A percentile compares a stretch with the other conserved stretches of the same genome.
These are phyloP conservation scores for Pleurotus cornucopiae DNA, from an alignment of 768 basidiomycete genomes.

Conservation along the genomic window DNA sequence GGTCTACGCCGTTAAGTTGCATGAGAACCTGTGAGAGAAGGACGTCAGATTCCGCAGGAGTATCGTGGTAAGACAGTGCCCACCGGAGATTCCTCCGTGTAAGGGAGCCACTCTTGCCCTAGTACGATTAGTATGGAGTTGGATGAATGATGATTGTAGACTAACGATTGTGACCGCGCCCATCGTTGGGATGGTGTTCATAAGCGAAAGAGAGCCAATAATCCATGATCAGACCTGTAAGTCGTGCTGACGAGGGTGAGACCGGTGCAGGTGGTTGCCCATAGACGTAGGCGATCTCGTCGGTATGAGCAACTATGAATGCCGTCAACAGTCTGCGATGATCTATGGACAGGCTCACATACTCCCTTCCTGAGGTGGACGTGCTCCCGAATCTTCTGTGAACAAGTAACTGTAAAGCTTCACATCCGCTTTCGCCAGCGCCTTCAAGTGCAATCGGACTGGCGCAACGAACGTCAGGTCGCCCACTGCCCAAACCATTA, in stretches of 20 bases:
- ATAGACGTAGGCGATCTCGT: not conserved
- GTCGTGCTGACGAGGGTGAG: slow-evolving; percentile 5
- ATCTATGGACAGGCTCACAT: too few relatives aligned
- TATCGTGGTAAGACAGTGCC: not conserved
- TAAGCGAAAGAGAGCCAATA: slow-evolving; percentile 45
- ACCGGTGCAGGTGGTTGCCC: not conserved
- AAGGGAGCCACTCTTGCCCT: not conserved
- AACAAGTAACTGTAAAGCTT: not conserved
- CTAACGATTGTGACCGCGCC: slow-evolving; percentile 28
- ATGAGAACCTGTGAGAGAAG: slow-evolving; percentile 15
- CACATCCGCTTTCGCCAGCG: not conserved
- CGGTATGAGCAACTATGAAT: not conserved
- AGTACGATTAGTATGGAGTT: not conserved
- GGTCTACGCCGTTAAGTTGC: slow-evolving; percentile 22
- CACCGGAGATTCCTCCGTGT: not conserved
- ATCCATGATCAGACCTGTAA: slow-evolving; percentile 34
- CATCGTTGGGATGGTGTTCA: slow-evolving; percentile 38
- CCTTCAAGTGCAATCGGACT: not conserved
- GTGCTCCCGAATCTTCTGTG: not conserved
- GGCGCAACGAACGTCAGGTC: not conserved
- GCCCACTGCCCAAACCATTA: not conserved
- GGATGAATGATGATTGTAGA: not conserved
- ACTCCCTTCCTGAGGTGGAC: too few relatives aligned
- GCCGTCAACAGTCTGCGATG: not conserved
- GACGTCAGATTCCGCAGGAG: not conserved